Percentiles rank a stretch among this genome's conserved stretches.
These are phyloP conservation scores for Solanum peruvianum DNA, from an alignment of 257 asterid genomes.

Conservation along the genomic window DNA sequence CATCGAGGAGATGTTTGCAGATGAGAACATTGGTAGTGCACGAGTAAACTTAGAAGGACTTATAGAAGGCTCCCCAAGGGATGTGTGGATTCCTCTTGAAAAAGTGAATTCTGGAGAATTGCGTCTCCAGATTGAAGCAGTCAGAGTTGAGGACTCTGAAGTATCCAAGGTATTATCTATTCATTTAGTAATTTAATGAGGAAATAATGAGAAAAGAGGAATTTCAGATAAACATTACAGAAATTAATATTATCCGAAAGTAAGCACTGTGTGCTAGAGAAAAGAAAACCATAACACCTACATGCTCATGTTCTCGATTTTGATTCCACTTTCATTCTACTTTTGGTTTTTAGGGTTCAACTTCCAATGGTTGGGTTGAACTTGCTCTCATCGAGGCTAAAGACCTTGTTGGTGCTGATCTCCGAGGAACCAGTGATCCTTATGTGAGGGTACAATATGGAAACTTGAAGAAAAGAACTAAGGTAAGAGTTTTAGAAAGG, in stretches of 20 bases:
- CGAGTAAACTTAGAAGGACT: constrained; percentile 97
- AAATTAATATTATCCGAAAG: neutral
- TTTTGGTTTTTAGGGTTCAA: constrained; percentile 38
- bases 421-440: constrained; percentile 98
- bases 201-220: neutral
- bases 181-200: neutral
- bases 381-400: constrained; percentile 80
- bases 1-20: constrained; percentile 74
- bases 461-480: constrained; percentile 70
- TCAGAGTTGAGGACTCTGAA: constrained; percentile 38
- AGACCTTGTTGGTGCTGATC: constrained; percentile 95
- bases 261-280: neutral
- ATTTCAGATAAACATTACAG: neutral
- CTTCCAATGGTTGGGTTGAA: constrained; percentile 69
- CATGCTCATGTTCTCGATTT: neutral
- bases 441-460: constrained; percentile 90
- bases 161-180: constrained; percentile 40
- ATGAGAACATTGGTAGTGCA: constrained; percentile 89
- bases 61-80: constrained; percentile 63
- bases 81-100: constrained; percentile 82
- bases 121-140: constrained; percentile 74
- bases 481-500: constrained; percentile 31
- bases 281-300: neutral
- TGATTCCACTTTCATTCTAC: neutral
- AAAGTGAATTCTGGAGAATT: constrained; percentile 86